Conservation (phyloP, 1,284 basidiomycete genomes). For the Irpex sp. region DNA sequence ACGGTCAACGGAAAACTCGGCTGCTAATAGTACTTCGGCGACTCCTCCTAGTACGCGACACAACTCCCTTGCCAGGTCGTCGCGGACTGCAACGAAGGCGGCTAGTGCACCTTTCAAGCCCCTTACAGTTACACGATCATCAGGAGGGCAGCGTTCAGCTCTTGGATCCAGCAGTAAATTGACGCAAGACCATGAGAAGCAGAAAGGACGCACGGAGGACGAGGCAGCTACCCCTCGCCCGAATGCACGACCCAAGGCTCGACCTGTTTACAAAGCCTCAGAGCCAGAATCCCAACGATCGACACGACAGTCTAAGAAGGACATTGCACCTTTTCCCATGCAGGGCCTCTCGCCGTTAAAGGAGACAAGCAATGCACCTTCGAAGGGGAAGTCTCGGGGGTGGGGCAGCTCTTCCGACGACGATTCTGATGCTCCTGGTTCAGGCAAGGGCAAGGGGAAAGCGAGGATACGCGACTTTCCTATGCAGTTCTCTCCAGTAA, state of each 20-base stretch:
- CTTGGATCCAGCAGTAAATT: not conserved
- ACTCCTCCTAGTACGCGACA: not conserved
- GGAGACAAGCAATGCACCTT: conserved; percentile 14
- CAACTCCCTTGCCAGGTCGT: not conserved
- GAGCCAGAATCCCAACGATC: not conserved
- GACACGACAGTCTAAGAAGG: conserved; percentile 1
- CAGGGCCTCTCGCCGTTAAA: conserved; percentile 1
- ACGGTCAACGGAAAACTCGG: conserved; percentile 11
- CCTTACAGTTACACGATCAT: not conserved
- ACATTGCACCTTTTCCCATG: conserved; percentile 7
- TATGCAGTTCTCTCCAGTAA: not conserved
- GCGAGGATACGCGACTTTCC: not conserved
- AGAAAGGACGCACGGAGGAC: not conserved
- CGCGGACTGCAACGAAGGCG: not conserved
- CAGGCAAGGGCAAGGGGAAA: not conserved
- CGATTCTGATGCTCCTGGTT: not conserved
- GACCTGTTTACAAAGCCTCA: not conserved
- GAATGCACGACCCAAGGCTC: not conserved
- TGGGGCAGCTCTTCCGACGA: not conserved
- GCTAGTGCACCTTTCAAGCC: conserved; percentile 8
- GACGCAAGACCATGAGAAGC: not conserved
- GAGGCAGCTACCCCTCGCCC: not conserved
- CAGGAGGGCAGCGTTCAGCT: not conserved
- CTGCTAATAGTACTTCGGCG: not conserved
- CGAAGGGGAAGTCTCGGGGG: not conserved